A percentile compares a stretch with the other conserved stretches of the same genome.
Conservation (phyloP, 1,284 basidiomycete species). For the Stygiomarasmius scandens region DNA sequence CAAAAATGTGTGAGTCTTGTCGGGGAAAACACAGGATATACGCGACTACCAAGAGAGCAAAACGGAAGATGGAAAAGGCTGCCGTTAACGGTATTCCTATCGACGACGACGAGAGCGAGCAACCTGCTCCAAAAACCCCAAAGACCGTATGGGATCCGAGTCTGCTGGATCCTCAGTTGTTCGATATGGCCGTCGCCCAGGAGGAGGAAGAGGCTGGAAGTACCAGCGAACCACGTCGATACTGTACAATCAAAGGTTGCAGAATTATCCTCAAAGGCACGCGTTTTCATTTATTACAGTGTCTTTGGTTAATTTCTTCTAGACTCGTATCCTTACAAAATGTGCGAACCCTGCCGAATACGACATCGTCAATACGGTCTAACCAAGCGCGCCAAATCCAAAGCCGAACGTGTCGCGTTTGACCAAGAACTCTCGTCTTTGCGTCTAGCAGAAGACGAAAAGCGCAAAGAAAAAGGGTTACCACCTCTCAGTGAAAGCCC, state of each 20-base stretch:
- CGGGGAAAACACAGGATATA: conserved; percentile 53
- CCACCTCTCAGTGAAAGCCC: conserved; percentile 35
- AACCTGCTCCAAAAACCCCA: background rate
- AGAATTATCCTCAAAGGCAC: conserved; percentile 39
- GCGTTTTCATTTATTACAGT: conserved; percentile 5
- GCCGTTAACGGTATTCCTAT: conserved; percentile 34
- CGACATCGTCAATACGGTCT: conserved; percentile 54
- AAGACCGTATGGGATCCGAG: conserved; percentile 20
- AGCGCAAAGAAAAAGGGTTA: conserved; percentile 37
- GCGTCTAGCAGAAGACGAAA: conserved; percentile 41
- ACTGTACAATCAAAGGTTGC: conserved; percentile 59
- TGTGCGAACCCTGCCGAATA: conserved; percentile 54
- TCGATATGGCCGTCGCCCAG: too few species aligned
- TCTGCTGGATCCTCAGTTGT: conserved; percentile 37
- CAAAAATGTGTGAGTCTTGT: conserved; percentile 59
- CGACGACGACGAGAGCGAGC: too few species aligned
- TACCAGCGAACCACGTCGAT: conserved; percentile 30
- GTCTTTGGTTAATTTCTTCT: conserved; percentile 16
- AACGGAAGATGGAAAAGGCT: conserved; percentile 54
- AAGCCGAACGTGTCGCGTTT: conserved; percentile 45
- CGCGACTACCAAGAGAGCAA: conserved; percentile 52
- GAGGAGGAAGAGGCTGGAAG: too few species aligned
- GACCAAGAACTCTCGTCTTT: conserved; percentile 44
- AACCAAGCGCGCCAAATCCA: conserved; percentile 59
- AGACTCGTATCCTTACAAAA: conserved; percentile 52